Conservation (phyloP, 148 eudicot species). For the Chenopodium berlandieri region DNA sequence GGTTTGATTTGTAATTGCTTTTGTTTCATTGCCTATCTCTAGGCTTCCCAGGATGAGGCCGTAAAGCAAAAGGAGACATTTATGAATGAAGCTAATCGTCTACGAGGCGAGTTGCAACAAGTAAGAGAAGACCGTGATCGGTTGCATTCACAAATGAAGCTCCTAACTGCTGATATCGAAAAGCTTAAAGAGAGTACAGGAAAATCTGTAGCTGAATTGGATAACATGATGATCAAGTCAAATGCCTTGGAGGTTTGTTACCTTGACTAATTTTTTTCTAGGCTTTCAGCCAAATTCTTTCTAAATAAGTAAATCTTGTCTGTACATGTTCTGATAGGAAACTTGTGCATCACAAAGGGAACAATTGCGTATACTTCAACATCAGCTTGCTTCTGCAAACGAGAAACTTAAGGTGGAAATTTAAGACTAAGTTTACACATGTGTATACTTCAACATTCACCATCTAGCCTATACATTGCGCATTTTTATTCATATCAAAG, state of each 20-base stretch:
- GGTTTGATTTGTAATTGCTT: background rate
- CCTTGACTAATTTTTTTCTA: background rate
- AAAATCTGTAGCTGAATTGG: slow-evolving; percentile 52
- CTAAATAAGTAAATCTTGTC: background rate
- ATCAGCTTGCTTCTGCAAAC: slow-evolving; percentile 55
- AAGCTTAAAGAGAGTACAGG: slow-evolving; percentile 54
- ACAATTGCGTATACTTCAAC: slow-evolving; percentile 44
- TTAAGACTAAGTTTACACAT: background rate
- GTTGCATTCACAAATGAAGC: slow-evolving; percentile 38
- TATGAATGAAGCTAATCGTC: slow-evolving; percentile 41
- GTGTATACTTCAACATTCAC: background rate
- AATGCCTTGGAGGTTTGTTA: slow-evolving; percentile 60
- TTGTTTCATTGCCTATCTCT: background rate
- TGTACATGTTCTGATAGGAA: slow-evolving; percentile 35
- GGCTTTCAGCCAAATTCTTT: background rate
- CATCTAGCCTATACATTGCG: background rate
- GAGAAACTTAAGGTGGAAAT: slow-evolving; percentile 57
- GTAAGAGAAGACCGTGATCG: slow-evolving; percentile 69
- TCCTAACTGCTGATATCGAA: slow-evolving; percentile 41
- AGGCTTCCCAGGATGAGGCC: slow-evolving; percentile 62
- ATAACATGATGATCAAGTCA: slow-evolving; percentile 47
- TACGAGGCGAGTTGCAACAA: slow-evolving; percentile 58
- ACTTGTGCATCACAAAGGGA: slow-evolving; percentile 57
- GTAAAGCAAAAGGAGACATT: slow-evolving; percentile 47
- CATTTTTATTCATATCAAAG: background rate